Evolutionary conservation across 2,329 filamentous ascomycete genomes (phyloP).

Genomic region (Fusarium haematococcum): DNA sequence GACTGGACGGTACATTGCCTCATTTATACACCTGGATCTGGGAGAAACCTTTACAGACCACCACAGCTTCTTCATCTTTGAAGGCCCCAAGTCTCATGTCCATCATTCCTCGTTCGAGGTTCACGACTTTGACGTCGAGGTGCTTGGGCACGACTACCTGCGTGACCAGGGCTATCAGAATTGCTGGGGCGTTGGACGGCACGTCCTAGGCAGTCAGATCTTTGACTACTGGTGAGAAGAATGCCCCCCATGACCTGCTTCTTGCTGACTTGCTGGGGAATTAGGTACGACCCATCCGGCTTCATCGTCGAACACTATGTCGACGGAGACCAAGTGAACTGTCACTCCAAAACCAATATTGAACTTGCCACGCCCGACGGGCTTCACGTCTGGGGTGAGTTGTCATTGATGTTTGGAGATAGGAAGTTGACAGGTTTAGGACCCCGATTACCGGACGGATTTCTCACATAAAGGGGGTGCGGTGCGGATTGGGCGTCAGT

Average conservation of each 20-base stretch:
- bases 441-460: not conserved
- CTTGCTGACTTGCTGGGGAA: not conserved
- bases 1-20: not conserved
- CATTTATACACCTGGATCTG: not conserved
- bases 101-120: not conserved
- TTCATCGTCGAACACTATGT: not conserved
- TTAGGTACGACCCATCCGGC: not conserved
- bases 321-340: not conserved
- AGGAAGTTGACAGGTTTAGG: not conserved
- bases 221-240: not conserved
- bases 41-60: not conserved
- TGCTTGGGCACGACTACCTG: not conserved
- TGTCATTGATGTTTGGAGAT: accelerated
- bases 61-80: not conserved
- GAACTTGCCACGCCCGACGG: not conserved
- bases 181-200: not conserved
- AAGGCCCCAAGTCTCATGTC: not conserved
- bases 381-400: not conserved
- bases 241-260: not conserved
- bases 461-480: not conserved
- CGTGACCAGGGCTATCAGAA: not conserved
- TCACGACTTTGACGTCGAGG: not conserved
- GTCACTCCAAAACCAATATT: not conserved
- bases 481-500: not conserved
- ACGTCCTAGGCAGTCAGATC: not conserved